Base-by-base conservation (phyloP, 331 rosid species). In the Spiraea crenata region DNA sequence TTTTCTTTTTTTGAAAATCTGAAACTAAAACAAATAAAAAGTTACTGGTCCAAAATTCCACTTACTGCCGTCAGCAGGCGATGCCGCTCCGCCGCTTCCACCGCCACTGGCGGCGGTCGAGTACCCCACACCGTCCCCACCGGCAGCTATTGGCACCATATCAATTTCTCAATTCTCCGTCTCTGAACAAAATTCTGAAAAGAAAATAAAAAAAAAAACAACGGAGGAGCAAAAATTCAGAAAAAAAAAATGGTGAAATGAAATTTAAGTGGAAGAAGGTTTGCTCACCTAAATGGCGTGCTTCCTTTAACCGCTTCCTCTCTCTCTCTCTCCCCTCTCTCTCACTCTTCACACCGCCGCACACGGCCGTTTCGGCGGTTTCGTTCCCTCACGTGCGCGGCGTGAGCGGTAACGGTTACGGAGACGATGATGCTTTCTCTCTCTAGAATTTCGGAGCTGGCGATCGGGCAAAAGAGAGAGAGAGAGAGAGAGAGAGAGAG, bases 21-120 rank as follows among this genome's bases (percentile, higher is more conserved):
- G 37, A 15, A 7, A 59, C 19, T 35, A 5, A 57, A 42, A 42
- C 42, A 62, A 49, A 17, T 4, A 8, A 67, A 62, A 52, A 39
- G 25, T 34, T 42, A 15, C 16, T 6, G 57, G 67, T 62, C 17
- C 35, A 35, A 40, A 15, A 3, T 69, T 7, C 65, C 46, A 81
- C 81, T 57, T 2, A 38, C 61, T 55, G 58, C 63, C 50, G 42
- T 25, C 57, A 4, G 25, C 16, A 42, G 66, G 56, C 46, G 17
- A 10, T 31, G 63, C 65, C 2, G 46, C 65, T 14, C 16, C 49
- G 34, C 10, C 67, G 9, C 34, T 40, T 4, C 49, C n/a, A 9
- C 67, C 67, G 9, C 67, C 9, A 16, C 35, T 7, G 40, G 57
- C 16, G 71, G 45, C 5, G 34, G 69, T 64, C 10, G 17, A 12